These are phyloP conservation scores for Taiozyma sp. DNA, from an alignment of 1,139 yeast genomes.

Conservation along the genomic window DNA sequence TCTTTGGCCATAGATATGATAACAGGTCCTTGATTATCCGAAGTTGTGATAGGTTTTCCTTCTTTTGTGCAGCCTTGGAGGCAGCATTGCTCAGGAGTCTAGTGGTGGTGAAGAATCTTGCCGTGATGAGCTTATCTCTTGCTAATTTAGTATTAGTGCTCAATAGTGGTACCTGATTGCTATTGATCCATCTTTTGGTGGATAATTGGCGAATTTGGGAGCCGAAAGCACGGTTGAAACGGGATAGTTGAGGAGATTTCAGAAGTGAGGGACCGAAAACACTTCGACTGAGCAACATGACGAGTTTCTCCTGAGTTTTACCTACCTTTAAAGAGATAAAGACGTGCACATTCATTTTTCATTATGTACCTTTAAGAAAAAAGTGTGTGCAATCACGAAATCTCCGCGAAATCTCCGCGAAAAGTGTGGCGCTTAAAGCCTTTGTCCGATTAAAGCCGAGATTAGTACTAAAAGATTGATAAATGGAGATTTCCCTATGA, in stretches of 20 bases:
- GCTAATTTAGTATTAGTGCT: neutral
- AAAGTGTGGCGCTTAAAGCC: neutral
- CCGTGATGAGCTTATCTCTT: neutral
- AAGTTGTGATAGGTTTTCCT: slow-evolving; percentile 29
- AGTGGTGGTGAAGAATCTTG: neutral
- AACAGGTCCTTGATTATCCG: slow-evolving; percentile 58
- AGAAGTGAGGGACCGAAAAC: neutral
- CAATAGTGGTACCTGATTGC: neutral
- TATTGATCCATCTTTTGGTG: neutral
- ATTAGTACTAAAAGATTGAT: neutral
- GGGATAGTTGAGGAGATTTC: neutral
- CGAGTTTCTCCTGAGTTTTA: neutral
- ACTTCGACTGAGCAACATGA: neutral
- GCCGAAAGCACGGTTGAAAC: neutral
- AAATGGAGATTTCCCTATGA: no score
- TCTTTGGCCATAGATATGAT: slow-evolving; percentile 86
- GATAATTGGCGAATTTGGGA: neutral
- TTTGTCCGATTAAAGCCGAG: neutral
- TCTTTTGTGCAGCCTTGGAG: neutral
- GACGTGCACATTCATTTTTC: neutral
- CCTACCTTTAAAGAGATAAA: neutral
- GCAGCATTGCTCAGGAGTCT: neutral
- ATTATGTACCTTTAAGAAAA: neutral
- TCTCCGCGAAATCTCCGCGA: neutral
- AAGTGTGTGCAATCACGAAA: neutral